phyloP scores from a whole-genome alignment of 257 asterid genomes.

The Plectranthus barbatus region DNA sequence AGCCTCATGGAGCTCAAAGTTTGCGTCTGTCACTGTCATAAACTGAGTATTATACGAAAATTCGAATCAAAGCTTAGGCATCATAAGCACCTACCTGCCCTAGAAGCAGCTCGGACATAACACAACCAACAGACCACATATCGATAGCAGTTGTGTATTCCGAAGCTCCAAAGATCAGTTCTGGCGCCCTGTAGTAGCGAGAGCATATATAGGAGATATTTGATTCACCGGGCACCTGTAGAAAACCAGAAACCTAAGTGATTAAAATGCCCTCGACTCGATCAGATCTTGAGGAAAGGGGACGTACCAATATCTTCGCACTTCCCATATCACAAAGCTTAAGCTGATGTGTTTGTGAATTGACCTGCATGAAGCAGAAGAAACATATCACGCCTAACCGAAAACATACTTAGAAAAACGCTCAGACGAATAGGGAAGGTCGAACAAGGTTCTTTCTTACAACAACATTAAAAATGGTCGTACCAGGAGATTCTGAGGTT shows the following conservation, averaged over 20 bases:
- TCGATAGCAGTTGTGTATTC: conserved; percentile 90
- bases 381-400: background rate
- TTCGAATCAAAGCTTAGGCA: background rate
- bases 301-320: conserved; percentile 62
- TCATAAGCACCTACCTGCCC: conserved; percentile 49
- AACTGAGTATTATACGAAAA: no score
- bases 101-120: conserved; percentile 79
- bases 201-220: conserved; percentile 90
- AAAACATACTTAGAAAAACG: background rate
- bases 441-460: no score
- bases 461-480: background rate
- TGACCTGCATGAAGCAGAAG: conserved; percentile 33
- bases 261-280: background rate
- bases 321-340: conserved; percentile 76
- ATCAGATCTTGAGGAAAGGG: background rate
- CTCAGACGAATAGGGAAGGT: no score
- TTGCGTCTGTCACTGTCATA: background rate
- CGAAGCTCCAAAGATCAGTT: conserved; percentile 84
- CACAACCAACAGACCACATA: conserved; percentile 96
- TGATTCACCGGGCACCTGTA: conserved; percentile 80
- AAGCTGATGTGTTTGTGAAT: conserved; percentile 63
- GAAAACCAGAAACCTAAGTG: background rate
- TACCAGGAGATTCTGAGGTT: conserved; percentile 69
- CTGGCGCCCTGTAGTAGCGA: conserved; percentile 92
- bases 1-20: no score